Conservation (phyloP, 805 yeast genomes). For the Kuraishia hungarica region DNA sequence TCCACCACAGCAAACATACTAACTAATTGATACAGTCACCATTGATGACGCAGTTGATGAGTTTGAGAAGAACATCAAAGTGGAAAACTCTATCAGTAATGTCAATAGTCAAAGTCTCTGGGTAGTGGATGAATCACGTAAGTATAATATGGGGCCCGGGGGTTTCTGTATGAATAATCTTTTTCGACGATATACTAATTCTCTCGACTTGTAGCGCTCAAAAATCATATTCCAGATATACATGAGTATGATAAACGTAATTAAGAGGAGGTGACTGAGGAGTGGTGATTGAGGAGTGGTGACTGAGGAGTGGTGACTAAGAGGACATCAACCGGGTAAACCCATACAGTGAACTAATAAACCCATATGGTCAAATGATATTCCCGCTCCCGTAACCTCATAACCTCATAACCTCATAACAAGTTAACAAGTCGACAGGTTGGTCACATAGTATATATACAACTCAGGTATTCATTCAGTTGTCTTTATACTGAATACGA, state of each 20-base stretch:
- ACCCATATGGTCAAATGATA: too few relatives aligned
- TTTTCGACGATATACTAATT: background rate
- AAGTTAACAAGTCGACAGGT: too few relatives aligned
- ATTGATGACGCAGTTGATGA: conserved; percentile 44
- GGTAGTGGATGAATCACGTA: conserved; percentile 43
- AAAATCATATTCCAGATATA: conserved; percentile 45
- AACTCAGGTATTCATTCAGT: too few relatives aligned
- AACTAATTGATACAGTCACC: conserved; percentile 16
- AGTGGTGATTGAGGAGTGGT: too few relatives aligned
- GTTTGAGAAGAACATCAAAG: conserved; percentile 50
- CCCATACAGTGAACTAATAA: too few relatives aligned
- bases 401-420: too few relatives aligned
- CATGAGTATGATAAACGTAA: conserved; percentile 47
- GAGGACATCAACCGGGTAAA: too few relatives aligned
- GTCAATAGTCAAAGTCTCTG: conserved; percentile 45
- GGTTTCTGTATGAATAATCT: too few relatives aligned
- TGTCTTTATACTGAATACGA: too few relatives aligned
- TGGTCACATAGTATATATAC: too few relatives aligned
- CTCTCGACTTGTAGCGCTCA: conserved; percentile 20
- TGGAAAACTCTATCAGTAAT: conserved; percentile 46
- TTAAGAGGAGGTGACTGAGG: conserved; percentile 6
- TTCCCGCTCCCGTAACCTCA: too few relatives aligned
- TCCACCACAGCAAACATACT: background rate
- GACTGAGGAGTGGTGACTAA: too few relatives aligned
- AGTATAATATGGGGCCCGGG: background rate